Conservation (phyloP, 2,329 filamentous ascomycete genomes). For the Penicillium crustosum region DNA sequence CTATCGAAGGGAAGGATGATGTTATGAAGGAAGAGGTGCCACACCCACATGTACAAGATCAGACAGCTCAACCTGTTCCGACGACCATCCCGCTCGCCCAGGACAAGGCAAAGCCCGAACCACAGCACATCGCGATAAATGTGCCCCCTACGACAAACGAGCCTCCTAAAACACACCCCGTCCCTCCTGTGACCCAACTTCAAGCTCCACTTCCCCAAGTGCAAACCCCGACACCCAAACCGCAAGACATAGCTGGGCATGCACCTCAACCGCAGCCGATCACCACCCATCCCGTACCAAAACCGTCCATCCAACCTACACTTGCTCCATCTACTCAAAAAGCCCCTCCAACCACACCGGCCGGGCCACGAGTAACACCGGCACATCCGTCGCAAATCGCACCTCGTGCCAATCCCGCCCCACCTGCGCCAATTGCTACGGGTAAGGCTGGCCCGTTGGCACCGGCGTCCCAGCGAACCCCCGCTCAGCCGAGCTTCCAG, state of each 20-base stretch:
- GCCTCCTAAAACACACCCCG: constrained; percentile 7
- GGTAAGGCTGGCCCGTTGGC: constrained; percentile 21
- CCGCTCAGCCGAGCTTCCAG: constrained; percentile 36
- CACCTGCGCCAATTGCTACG: constrained; percentile 14
- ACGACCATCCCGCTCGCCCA: not conserved
- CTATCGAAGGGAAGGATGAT: constrained; percentile 30
- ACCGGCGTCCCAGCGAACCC: constrained; percentile 22
- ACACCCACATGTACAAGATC: constrained; percentile 10
- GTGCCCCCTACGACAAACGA: constrained; percentile 5
- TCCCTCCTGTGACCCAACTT: constrained; percentile 8
- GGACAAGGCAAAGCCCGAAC: constrained; percentile 5
- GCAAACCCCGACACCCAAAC: constrained; percentile 12
- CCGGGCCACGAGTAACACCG: constrained; percentile 17
- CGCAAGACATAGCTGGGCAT: constrained; percentile 13
- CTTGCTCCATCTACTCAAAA: constrained; percentile 21
- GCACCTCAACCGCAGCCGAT: constrained; percentile 17
- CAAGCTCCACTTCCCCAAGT: constrained; percentile 7
- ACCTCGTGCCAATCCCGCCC: constrained; percentile 19
- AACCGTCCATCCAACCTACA: constrained; percentile 23
- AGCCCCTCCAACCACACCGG: constrained; percentile 21
- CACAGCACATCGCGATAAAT: constrained; percentile 1
- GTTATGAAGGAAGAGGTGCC: constrained; percentile 28
- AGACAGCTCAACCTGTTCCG: constrained; percentile 1
- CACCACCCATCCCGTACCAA: constrained; percentile 22
- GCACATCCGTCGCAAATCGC: constrained; percentile 29